These are phyloP conservation scores for Solanum medicagineum DNA, from an alignment of 257 asterid species.

Conservation along the genomic window DNA sequence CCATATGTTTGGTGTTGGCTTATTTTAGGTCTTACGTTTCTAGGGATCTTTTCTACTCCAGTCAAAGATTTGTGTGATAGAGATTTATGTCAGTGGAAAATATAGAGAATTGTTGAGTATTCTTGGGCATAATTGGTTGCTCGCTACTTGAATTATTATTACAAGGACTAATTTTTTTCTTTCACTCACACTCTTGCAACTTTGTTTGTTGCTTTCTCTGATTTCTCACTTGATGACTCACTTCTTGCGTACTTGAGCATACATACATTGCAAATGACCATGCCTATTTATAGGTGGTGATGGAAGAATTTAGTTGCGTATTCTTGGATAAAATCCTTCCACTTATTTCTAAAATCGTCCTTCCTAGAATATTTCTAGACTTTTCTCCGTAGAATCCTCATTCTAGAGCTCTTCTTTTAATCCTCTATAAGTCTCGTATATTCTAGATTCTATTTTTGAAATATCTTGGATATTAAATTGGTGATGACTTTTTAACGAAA, in stretches of 20 bases:
- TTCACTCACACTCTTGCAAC: background rate
- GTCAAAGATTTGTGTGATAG: background rate
- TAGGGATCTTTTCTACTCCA: background rate
- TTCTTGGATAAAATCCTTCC: background rate
- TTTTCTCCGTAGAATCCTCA: background rate
- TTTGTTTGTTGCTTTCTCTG: background rate
- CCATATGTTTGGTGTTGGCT: background rate
- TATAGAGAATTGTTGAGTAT: background rate
- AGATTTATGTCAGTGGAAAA: background rate
- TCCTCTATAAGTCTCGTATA: background rate
- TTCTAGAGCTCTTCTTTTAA: background rate
- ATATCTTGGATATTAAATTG: background rate
- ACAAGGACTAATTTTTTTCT: background rate
- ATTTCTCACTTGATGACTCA: background rate
- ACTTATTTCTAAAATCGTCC: background rate
- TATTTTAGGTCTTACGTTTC: background rate
- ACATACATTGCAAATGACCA: background rate
- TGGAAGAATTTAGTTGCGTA: background rate
- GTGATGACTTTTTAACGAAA: background rate
- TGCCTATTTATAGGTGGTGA: background rate
- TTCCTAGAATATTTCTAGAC: background rate
- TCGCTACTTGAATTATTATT: background rate
- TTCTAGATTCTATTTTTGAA: background rate
- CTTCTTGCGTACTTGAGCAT: background rate
- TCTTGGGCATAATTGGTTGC: background rate